Conservation (phyloP, 148 eudicot species). For the Nepenthes gracilis region DNA sequence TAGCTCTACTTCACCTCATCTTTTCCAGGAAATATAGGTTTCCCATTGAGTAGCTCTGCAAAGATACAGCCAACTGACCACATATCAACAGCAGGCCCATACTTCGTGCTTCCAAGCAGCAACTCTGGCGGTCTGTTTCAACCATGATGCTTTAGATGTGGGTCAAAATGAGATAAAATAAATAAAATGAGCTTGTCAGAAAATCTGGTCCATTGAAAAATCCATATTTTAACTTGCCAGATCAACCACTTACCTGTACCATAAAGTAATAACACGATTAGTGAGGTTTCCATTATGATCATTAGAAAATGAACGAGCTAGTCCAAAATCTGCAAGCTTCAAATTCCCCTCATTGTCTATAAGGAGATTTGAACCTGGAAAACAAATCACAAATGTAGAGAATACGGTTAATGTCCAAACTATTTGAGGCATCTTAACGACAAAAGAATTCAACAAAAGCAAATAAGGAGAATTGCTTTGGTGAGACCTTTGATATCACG, state of each 20-base stretch:
- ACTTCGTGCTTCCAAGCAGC: slow-evolving; percentile 87
- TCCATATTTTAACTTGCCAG: no score
- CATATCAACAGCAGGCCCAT: slow-evolving; percentile 99
- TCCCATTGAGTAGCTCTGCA: slow-evolving; percentile 83
- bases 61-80: slow-evolving; percentile 97
- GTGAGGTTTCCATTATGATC: slow-evolving; percentile 84
- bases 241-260: slow-evolving; percentile 61
- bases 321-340: slow-evolving; percentile 95
- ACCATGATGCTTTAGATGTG: background rate
- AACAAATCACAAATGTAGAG: background rate
- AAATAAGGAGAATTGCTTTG: slow-evolving; percentile 2
- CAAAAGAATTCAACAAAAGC: background rate
- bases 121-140: slow-evolving; percentile 83
- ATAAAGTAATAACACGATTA: slow-evolving; percentile 82
- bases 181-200: no score
- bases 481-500: slow-evolving; percentile 77
- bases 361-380: slow-evolving; percentile 77
- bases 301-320: slow-evolving; percentile 75
- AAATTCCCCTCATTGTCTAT: slow-evolving; percentile 81
- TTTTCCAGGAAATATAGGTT: slow-evolving; percentile 75
- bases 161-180: background rate
- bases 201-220: no score
- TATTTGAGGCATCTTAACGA: no score
- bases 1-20: slow-evolving; percentile 39
- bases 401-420: no score